A percentile compares a stretch with the other conserved stretches of the same genome.
Evolutionary conservation across 805 yeast species (phyloP).

Genomic region (Candida chilensis): DNA sequence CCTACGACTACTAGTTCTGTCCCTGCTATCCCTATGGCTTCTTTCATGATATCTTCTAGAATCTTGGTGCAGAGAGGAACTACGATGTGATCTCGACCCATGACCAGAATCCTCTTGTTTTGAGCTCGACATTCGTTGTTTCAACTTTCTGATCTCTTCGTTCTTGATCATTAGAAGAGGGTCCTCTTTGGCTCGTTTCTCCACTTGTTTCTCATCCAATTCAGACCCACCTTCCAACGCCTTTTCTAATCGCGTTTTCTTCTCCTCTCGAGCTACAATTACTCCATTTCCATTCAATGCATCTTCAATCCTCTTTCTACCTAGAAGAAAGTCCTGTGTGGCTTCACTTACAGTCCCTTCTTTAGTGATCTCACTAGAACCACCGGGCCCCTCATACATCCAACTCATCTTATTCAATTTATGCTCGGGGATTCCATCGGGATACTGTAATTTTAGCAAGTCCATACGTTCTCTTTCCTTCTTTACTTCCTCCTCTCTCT

Average conservation of each 20-base stretch:
- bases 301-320: slow-evolving; percentile 38
- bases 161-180: slow-evolving; percentile 38
- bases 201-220: slow-evolving; percentile 8
- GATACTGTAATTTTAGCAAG: slow-evolving; percentile 36
- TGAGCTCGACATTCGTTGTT: not conserved
- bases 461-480: slow-evolving; percentile 55
- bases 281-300: slow-evolving; percentile 7
- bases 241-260: slow-evolving; percentile 12
- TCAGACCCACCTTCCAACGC: slow-evolving; percentile 9
- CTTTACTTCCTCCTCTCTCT: slow-evolving; percentile 53
- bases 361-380: slow-evolving; percentile 9
- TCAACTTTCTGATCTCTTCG: slow-evolving; percentile 10
- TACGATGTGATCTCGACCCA: too few species aligned
- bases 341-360: slow-evolving; percentile 18
- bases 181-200: slow-evolving; percentile 26
- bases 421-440: slow-evolving; percentile 22
- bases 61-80: too few species aligned
- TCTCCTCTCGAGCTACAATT: slow-evolving; percentile 2
- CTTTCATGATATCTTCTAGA: too few species aligned
- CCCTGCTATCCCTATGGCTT: too few species aligned
- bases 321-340: slow-evolving; percentile 45
- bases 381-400: slow-evolving; percentile 68
- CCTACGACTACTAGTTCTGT: too few species aligned
- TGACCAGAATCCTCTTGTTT: not conserved
- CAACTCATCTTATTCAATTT: slow-evolving; percentile 53